These are phyloP conservation scores for Hygrophila difformis DNA, from an alignment of 257 asterid genomes.

Conservation along the genomic window DNA sequence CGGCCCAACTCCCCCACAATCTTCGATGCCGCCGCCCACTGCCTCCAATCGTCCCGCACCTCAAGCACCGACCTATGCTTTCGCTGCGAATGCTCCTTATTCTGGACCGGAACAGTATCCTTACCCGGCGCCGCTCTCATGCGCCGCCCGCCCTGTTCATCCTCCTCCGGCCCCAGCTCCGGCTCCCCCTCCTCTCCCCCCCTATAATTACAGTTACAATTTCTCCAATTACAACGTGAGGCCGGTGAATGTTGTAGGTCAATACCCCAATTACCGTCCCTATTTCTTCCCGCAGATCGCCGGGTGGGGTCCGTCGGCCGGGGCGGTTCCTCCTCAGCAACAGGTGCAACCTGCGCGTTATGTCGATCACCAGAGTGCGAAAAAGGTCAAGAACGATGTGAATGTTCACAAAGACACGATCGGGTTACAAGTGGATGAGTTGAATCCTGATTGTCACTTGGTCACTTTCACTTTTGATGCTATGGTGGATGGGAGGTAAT, in stretches of 20 bases:
- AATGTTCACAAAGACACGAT: conserved; percentile 81
- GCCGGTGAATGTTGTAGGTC: conserved; percentile 25
- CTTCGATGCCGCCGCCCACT: conserved; percentile 20
- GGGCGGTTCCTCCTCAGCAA: conserved; percentile 26
- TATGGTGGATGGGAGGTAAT: no score
- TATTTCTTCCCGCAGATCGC: conserved; percentile 32
- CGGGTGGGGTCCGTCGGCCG: conserved; percentile 38
- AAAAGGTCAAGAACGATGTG: conserved; percentile 78
- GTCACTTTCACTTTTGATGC: no score
- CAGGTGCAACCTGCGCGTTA: conserved; percentile 50
- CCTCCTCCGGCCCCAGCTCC: conserved; percentile 24
- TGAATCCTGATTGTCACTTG: no score
- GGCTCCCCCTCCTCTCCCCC: conserved; percentile 21
- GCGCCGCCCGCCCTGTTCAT: conserved; percentile 6
- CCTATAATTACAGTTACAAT: conserved; percentile 27
- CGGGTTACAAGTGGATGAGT: conserved; percentile 25
- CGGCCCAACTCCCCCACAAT: conserved; percentile 16
- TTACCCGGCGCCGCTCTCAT: conserved; percentile 10
- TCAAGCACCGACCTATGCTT: conserved; percentile 31
- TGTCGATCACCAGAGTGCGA: conserved; percentile 73
- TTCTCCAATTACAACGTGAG: conserved; percentile 27
- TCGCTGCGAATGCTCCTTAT: conserved; percentile 45
- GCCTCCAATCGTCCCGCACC: conserved; percentile 18
- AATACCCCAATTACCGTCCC: conserved; percentile 37
- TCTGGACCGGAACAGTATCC: conserved; percentile 28